Evolutionary conservation across 1,284 basidiomycete genomes (phyloP).

Genomic region (Melampsora occidentalis): DNA sequence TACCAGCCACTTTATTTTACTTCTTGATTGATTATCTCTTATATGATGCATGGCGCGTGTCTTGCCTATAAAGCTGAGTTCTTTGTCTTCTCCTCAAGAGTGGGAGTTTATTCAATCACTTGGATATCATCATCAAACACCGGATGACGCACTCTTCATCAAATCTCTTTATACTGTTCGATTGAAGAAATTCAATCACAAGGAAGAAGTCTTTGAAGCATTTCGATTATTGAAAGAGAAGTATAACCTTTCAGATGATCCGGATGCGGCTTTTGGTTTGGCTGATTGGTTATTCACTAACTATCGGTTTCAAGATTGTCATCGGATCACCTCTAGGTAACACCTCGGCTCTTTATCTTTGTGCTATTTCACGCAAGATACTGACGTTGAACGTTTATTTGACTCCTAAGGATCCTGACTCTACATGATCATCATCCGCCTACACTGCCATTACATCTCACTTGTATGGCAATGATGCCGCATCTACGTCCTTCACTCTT

Average conservation of each 20-base stretch:
- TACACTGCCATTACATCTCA: slow-evolving; percentile 87
- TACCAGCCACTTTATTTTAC: slow-evolving; percentile 31
- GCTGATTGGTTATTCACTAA: slow-evolving; percentile 85
- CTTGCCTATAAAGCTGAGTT: neutral
- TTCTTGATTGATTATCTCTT: neutral
- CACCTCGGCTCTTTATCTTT: slow-evolving; percentile 45
- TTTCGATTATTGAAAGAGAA: slow-evolving; percentile 71
- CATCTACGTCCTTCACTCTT: slow-evolving; percentile 88
- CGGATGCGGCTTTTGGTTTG: slow-evolving; percentile 84
- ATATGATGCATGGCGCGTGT: slow-evolving; percentile 34
- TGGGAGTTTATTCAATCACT: slow-evolving; percentile 91
- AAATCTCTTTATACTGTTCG: slow-evolving; percentile 86
- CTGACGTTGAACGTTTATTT: neutral
- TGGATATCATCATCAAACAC: slow-evolving; percentile 74
- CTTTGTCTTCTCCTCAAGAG: slow-evolving; percentile 60
- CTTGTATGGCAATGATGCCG: slow-evolving; percentile 92
- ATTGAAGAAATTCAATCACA: slow-evolving; percentile 67
- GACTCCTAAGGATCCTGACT: slow-evolving; percentile 66
- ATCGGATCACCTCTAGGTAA: slow-evolving; percentile 76
- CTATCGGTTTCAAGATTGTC: slow-evolving; percentile 92
- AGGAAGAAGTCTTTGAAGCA: slow-evolving; percentile 70
- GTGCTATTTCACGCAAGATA: no score
- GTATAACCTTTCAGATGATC: slow-evolving; percentile 78
- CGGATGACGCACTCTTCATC: slow-evolving; percentile 83
- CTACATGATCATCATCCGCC: slow-evolving; percentile 75